Conservation (phyloP, 1,284 basidiomycete genomes). For the Trichosporon sp. region DNA sequence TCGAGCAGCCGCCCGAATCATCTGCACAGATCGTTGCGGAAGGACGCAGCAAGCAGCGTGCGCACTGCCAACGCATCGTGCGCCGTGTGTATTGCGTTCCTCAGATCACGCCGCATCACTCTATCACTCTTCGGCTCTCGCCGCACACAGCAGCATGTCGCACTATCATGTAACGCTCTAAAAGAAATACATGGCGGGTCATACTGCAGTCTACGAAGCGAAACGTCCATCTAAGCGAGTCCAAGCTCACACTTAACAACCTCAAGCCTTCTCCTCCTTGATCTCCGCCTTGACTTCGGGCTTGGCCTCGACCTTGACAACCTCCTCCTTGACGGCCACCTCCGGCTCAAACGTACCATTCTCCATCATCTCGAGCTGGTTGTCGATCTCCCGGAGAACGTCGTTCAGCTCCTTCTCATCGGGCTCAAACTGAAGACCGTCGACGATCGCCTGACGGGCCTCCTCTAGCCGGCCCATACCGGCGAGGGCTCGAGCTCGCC, state of each 20-base stretch:
- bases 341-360: background rate
- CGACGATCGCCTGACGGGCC: constrained; percentile 72
- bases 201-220: background rate
- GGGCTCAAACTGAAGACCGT: constrained; percentile 87
- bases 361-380: background rate
- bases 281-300: constrained; percentile 37
- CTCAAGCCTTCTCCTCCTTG: background rate
- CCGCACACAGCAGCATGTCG: background rate
- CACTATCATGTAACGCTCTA: background rate
- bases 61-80: background rate
- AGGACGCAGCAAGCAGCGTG: background rate
- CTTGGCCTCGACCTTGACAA: constrained; percentile 28
- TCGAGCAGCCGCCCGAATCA: background rate
- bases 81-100: background rate
- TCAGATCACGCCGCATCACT: background rate
- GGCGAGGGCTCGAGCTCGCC: constrained; percentile 59
- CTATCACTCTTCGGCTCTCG: background rate
- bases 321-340: constrained; percentile 11
- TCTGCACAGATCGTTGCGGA: constrained; percentile 1
- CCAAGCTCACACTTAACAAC: background rate
- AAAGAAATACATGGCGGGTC: background rate
- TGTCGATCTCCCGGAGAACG: background rate
- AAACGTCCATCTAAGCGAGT: background rate
- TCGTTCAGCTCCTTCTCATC: constrained; percentile 61
- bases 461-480: constrained; percentile 69